Evolutionary conservation across 805 yeast genomes (phyloP).

Genomic region (Candida vartiovaarae): DNA sequence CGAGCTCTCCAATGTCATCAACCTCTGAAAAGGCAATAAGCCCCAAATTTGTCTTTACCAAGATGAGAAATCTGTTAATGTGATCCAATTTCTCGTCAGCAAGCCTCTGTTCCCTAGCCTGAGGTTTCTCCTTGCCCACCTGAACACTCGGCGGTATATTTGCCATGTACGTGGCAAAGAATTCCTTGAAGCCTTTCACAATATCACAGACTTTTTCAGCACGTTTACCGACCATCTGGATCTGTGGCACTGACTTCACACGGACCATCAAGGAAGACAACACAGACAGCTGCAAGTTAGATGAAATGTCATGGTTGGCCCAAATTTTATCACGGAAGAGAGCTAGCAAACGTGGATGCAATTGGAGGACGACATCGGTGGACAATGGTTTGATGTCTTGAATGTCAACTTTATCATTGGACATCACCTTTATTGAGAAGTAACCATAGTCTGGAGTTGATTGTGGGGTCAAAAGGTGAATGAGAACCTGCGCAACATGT

Average conservation of each 20-base stretch:
- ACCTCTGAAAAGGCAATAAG: constrained; percentile 1
- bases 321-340: constrained; percentile 3
- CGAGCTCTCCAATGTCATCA: constrained; percentile 1
- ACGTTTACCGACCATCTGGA: neutral
- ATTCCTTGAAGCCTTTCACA: constrained; percentile 1
- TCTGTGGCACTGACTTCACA: constrained; percentile 1
- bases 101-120: neutral
- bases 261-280: constrained; percentile 6
- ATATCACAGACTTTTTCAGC: neutral
- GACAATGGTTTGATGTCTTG: constrained; percentile 8
- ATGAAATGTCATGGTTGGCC: neutral
- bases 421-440: constrained; percentile 3
- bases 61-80: constrained; percentile 10
- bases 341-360: neutral
- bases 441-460: neutral
- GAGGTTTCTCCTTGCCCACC: too few relatives aligned
- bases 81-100: constrained; percentile 5
- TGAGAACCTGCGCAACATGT: neutral
- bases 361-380: constrained; percentile 1
- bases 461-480: constrained; percentile 2
- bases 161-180: constrained; percentile 4
- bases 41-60: constrained; percentile 17
- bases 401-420: constrained; percentile 9
- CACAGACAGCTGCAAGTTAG: neutral
- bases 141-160: neutral